Evolutionary conservation across 2,329 filamentous ascomycete species (phyloP).

Genomic region (Harringtonia aguacate): DNA sequence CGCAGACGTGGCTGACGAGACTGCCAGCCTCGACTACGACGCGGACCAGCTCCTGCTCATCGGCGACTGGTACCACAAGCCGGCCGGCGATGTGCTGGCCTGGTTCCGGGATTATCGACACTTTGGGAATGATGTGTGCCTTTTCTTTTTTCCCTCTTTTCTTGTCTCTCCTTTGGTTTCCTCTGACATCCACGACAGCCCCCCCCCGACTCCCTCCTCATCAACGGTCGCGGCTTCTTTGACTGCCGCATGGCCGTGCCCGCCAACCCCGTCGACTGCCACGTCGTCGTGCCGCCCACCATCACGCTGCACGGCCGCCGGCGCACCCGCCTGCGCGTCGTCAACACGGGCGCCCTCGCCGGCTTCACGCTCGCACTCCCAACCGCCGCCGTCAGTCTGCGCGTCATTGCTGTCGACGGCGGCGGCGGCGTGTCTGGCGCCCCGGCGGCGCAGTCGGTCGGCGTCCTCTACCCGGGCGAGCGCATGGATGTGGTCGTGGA

Average conservation of each 20-base stretch:
- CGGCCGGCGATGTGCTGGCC: background rate
- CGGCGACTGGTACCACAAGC: conserved; percentile 7
- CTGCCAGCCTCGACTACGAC: background rate
- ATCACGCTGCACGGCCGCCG: conserved; percentile 7
- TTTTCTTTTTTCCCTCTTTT: background rate
- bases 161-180: background rate
- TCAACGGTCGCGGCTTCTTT: conserved; percentile 34
- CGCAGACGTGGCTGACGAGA: conserved; percentile 6
- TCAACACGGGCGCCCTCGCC: conserved; percentile 12
- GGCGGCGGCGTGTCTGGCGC: conserved; percentile 6
- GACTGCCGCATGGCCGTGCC: conserved; percentile 34
- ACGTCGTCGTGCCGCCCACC: conserved; percentile 11
- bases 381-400: conserved; percentile 5
- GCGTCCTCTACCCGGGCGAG: conserved; percentile 7
- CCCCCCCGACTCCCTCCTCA: conserved; percentile 32
- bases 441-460: background rate
- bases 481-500: conserved; percentile 3
- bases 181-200: conserved; percentile 20
- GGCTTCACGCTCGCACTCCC: conserved; percentile 11
- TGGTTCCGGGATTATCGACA: background rate
- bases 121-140: conserved; percentile 3
- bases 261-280: conserved; percentile 31
- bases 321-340: conserved; percentile 11
- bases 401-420: conserved; percentile 12
- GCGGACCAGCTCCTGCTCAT: conserved; percentile 4